Base-by-base conservation (phyloP, 805 yeast genomes). In the Candida morakotiae region DNA sequence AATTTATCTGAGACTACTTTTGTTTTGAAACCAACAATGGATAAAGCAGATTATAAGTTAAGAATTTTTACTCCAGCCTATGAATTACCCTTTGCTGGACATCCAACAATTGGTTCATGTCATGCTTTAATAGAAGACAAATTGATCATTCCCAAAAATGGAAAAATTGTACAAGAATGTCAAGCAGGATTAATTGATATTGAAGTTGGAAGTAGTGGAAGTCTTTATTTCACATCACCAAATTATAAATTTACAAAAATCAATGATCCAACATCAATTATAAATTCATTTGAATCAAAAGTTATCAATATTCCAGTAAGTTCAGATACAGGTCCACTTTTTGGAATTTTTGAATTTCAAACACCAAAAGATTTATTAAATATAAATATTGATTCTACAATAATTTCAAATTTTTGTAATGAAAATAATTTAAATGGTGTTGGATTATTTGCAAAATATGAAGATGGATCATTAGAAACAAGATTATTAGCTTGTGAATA, bases 71-170 rank as follows among this genome's bases (percentile, higher is more conserved):
- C 73, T 0, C 73, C 78, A 2, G 43, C 28, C 2, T 28, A 31
- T 2, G 83, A 78, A 45, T 48, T 78, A 17, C 79, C 80, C 6
- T 78, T 77, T 58, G 83, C 84, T 1, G 83, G 84, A 5, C 83
- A 78, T 45, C 84, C 83, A 3, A 77, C 81, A 0, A 45, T 77
- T 22, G 83, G 83, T 6, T 57, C 77, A 1, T 65, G 71, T 31
- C 59, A 53, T 47, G 77, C 78, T 1, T 57, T 61, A n/a, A 35
- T 71, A 15, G 72, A 73, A 42, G 56, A 59, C 2, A 60, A 62
- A 1, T 16, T 56, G 14, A 55, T 64, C 4, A 52, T 46, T 2
- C 54, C 57, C 6, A 45, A 49, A 9, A 39, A 46, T 30, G 58
- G 60, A 2, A 51, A 40, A 21, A 28, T 70, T 4, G 38, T 53